Percentiles rank a stretch among this genome's conserved stretches.
phyloP scores from a whole-genome alignment of 495 filamentous ascomycete genomes.

The Penicillium crystallinum region DNA sequence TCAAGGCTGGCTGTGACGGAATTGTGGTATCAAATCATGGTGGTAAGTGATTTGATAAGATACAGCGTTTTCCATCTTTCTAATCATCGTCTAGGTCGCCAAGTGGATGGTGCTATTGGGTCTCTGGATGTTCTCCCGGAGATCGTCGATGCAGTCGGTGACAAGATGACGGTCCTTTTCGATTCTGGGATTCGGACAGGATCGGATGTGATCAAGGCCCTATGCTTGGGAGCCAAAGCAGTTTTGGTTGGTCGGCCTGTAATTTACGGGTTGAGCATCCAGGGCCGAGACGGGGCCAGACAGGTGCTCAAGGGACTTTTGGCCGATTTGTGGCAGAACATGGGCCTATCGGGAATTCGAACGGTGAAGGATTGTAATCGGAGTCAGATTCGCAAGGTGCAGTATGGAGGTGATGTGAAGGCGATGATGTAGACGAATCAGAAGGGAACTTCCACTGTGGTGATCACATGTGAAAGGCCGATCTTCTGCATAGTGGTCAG shows the following conservation, averaged over 20 bases:
- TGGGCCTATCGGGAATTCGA: constrained; percentile 53
- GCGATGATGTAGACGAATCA: constrained; percentile 30
- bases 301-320: constrained; percentile 52
- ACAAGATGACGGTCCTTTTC: constrained; percentile 55
- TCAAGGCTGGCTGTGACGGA: constrained; percentile 47
- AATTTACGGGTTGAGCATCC: constrained; percentile 70
- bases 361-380: constrained; percentile 49
- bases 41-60: constrained; percentile 22
- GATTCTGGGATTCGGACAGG: constrained; percentile 60
- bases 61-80: background rate
- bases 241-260: constrained; percentile 84
- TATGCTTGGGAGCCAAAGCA: constrained; percentile 83
- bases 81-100: constrained; percentile 39
- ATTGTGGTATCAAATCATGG: constrained; percentile 54
- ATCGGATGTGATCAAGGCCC: constrained; percentile 71
- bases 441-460: background rate
- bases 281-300: constrained; percentile 53
- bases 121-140: constrained; percentile 60
- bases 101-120: constrained; percentile 62
- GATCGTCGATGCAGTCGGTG: constrained; percentile 55
- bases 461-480: constrained; percentile 20
- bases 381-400: constrained; percentile 45
- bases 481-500: background rate
- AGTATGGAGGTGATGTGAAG: constrained; percentile 50
- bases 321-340: constrained; percentile 57